Percentiles rank a stretch among this genome's conserved stretches.
Evolutionary conservation across 2,329 filamentous ascomycete species (phyloP).

Genomic region (Xylaria sp.): DNA sequence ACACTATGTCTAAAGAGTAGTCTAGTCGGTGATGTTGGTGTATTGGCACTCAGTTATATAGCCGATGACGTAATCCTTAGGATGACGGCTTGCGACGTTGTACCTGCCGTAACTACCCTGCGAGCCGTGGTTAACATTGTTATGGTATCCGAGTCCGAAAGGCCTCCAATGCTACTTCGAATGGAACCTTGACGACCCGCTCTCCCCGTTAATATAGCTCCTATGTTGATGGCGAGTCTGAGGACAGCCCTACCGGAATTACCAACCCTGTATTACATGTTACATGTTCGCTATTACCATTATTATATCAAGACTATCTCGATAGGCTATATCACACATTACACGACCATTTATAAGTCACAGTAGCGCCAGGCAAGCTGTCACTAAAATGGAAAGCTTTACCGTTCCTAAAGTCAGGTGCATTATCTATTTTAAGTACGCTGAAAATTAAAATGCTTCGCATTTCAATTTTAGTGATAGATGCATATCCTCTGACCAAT

Average conservation of each 20-base stretch:
- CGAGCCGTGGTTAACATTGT: background rate
- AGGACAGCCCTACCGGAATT: background rate
- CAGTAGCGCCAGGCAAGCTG: too few species aligned
- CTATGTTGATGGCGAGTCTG: background rate
- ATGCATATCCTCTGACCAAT: too few species aligned
- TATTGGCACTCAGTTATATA: too few species aligned
- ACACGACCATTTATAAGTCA: background rate
- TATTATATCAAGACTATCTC: background rate
- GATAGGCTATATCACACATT: background rate
- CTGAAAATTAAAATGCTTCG: too few species aligned
- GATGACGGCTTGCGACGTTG: background rate
- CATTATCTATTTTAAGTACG: too few species aligned
- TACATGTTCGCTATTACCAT: background rate
- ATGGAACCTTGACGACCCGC: background rate
- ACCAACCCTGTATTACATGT: background rate
- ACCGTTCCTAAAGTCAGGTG: too few species aligned
- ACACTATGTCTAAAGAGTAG: too few species aligned
- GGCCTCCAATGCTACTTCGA: background rate
- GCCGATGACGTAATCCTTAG: slow-evolving; percentile 6
- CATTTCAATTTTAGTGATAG: too few species aligned
- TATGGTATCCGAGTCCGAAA: background rate
- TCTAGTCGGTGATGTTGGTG: too few species aligned
- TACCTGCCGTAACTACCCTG: background rate
- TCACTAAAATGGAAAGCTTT: too few species aligned
- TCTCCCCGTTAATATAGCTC: background rate